Evolutionary conservation across 495 filamentous ascomycete species (phyloP).

Genomic region (Podospora didyma): DNA sequence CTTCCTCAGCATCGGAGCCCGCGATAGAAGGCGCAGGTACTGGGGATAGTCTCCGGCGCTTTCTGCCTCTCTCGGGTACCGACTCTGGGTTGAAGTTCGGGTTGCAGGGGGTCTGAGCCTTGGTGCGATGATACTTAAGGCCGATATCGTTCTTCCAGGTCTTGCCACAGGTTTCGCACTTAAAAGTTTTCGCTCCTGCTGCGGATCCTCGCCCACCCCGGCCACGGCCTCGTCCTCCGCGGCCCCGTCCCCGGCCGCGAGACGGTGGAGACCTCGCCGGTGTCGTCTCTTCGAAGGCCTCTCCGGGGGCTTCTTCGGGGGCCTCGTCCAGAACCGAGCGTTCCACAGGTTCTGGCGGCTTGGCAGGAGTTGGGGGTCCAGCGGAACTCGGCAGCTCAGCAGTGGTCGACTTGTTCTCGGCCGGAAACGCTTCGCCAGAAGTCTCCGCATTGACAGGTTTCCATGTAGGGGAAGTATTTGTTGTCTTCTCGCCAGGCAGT

Average conservation of each 20-base stretch:
- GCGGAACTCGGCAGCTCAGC: not conserved
- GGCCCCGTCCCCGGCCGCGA: conserved; percentile 14
- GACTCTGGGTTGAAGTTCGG: conserved; percentile 37
- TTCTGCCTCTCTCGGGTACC: conserved; percentile 17
- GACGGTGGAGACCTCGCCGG: not conserved
- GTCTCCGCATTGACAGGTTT: too few relatives aligned
- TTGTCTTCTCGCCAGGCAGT: conserved; percentile 4
- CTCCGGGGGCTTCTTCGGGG: not conserved
- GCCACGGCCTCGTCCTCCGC: conserved; percentile 13
- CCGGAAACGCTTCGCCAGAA: too few relatives aligned
- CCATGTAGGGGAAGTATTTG: too few relatives aligned
- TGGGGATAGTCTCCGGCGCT: conserved; percentile 21
- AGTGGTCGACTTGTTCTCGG: not conserved
- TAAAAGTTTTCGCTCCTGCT: conserved; percentile 22
- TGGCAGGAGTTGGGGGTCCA: not conserved
- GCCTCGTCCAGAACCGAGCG: too few relatives aligned
- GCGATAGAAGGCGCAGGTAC: conserved; percentile 15
- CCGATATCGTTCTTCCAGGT: conserved; percentile 51
- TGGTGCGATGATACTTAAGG: conserved; percentile 49
- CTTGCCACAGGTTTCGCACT: conserved; percentile 45
- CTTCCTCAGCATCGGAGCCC: conserved; percentile 36
- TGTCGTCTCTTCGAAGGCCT: conserved; percentile 2
- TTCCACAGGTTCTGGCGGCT: conserved; percentile 6
- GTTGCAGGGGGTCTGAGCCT: conserved; percentile 47
- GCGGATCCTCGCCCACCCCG: conserved; percentile 12